Conservation (phyloP, 108 stramenopile genomes). For the Epithemia pelagica region DNA sequence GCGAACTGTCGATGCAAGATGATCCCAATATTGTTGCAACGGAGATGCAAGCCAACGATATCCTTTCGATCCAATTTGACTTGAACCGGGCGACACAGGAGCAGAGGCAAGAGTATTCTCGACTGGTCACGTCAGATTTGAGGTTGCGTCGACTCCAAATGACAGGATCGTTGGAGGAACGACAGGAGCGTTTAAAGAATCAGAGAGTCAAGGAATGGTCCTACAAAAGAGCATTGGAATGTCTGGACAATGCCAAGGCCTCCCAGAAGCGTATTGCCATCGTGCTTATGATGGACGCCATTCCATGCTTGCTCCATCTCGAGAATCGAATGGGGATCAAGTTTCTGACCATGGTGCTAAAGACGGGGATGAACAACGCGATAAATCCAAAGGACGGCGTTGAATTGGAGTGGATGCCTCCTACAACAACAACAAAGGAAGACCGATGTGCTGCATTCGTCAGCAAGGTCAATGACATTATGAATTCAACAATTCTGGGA, state of each 20-base stretch:
- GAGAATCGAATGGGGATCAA: not conserved
- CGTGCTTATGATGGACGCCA: not conserved
- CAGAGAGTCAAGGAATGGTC: not conserved
- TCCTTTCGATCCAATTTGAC: not conserved
- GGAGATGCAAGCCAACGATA: not conserved
- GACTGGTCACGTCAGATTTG: not conserved
- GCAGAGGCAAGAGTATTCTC: not conserved
- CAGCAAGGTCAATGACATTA: not conserved
- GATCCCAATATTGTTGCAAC: not conserved
- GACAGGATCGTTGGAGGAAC: not conserved
- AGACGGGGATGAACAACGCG: not conserved
- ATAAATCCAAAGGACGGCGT: not conserved
- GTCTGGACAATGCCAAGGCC: not conserved
- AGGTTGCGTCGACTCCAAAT: not conserved
- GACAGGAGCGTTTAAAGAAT: not conserved
- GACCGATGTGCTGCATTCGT: not conserved
- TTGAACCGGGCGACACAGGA: not conserved
- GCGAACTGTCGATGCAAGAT: not conserved
- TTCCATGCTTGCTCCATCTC: not conserved
- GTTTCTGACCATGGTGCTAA: not conserved
- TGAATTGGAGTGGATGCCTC: not conserved
- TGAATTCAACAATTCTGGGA: not conserved
- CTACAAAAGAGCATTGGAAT: not conserved
- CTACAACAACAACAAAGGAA: not conserved
- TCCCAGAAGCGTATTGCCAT: not conserved